phyloP scores from a whole-genome alignment of 306 rosid species.

The Trifolium repens region DNA sequence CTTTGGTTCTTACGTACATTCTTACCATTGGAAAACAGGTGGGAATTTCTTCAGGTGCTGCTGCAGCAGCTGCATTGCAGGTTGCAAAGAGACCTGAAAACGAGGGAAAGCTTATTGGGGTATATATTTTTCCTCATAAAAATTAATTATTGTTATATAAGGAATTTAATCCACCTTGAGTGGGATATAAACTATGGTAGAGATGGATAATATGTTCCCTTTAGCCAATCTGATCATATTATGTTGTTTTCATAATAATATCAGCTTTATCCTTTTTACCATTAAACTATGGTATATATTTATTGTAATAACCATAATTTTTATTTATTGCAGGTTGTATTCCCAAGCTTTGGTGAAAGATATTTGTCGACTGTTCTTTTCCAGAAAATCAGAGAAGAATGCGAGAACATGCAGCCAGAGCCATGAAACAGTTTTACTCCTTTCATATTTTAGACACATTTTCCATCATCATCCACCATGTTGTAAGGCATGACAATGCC shows the following conservation, averaged over 20 bases:
- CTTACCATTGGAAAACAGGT: slow-evolving; percentile 64
- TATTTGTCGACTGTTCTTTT: slow-evolving; percentile 82
- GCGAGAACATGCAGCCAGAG: slow-evolving; percentile 93
- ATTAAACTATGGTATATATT: not conserved
- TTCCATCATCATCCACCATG: slow-evolving; percentile 14
- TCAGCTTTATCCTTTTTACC: not conserved
- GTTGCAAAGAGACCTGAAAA: slow-evolving; percentile 95
- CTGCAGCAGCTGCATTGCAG: slow-evolving; percentile 87
- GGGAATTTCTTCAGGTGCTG: slow-evolving; percentile 98
- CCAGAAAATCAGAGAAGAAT: slow-evolving; percentile 90
- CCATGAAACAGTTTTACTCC: slow-evolving; percentile 52
- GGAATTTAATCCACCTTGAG: too few species aligned
- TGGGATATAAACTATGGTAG: slow-evolving; percentile 2
- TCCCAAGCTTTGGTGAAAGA: slow-evolving; percentile 92
- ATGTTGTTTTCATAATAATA: not conserved
- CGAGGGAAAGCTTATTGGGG: slow-evolving; percentile 93
- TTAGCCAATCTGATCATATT: slow-evolving; percentile 32
- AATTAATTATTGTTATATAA: slow-evolving; percentile 6
- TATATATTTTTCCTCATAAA: slow-evolving; percentile 45
- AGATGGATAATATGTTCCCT: slow-evolving; percentile 3
- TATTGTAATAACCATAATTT: slow-evolving; percentile 10
- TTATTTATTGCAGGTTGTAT: slow-evolving; percentile 68
- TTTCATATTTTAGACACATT: slow-evolving; percentile 28
- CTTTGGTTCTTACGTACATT: slow-evolving; percentile 36
- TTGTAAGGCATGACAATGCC: slow-evolving; percentile 26